These are phyloP conservation scores for Bipolaris zeicola DNA, from an alignment of 2,329 filamentous ascomycete genomes.

Conservation along the genomic window DNA sequence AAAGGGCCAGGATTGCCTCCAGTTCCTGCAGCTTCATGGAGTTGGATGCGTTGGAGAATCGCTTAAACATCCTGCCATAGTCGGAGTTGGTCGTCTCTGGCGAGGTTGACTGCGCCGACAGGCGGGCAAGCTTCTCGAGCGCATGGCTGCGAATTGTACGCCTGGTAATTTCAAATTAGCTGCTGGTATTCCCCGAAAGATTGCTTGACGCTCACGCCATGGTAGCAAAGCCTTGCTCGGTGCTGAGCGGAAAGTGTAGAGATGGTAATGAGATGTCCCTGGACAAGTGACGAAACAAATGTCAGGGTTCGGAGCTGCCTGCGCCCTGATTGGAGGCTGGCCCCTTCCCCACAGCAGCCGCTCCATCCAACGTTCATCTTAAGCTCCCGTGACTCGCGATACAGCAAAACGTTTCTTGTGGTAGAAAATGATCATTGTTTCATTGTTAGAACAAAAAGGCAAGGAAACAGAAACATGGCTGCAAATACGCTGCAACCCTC, in stretches of 20 bases:
- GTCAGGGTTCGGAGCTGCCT: slow-evolving; percentile 16
- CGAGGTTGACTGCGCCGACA: slow-evolving; percentile 51
- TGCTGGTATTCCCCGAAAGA: neutral
- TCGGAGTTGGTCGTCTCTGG: slow-evolving; percentile 40
- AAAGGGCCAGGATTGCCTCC: slow-evolving; percentile 87
- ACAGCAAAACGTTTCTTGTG: neutral
- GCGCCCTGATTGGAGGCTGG: slow-evolving; percentile 17
- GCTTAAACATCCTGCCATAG: slow-evolving; percentile 51
- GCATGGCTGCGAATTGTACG: slow-evolving; percentile 54
- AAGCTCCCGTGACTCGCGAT: neutral
- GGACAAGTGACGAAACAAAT: slow-evolving; percentile 21
- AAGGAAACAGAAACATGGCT: neutral
- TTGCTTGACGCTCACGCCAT: slow-evolving; percentile 7
- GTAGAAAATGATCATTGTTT: neutral
- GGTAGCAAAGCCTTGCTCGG: slow-evolving; percentile 11
- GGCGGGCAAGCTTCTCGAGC: slow-evolving; percentile 56
- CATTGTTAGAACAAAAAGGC: neutral
- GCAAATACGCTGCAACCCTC: neutral
- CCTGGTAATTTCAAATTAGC: slow-evolving; percentile 20
- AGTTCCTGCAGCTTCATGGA: slow-evolving; percentile 80
- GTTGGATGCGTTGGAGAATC: slow-evolving; percentile 35
- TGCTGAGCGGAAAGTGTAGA: slow-evolving; percentile 3
- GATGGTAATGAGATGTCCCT: slow-evolving; percentile 7
- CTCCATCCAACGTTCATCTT: neutral
- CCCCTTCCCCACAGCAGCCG: neutral